These are phyloP conservation scores for Wickerhamomyces chambardii DNA, from an alignment of 805 yeast genomes.

Conservation along the genomic window DNA sequence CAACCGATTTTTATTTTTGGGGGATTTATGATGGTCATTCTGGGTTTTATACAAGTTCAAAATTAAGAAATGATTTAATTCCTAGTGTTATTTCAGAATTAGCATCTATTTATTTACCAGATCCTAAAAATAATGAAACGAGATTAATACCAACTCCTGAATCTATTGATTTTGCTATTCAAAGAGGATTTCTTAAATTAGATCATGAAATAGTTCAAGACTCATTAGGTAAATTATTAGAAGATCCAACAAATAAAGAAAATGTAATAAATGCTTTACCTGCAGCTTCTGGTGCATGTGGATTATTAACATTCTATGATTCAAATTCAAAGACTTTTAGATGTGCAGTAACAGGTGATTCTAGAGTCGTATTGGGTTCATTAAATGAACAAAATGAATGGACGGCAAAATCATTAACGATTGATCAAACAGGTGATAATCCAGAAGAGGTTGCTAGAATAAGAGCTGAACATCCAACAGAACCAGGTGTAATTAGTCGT, in stretches of 20 bases:
- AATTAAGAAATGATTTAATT: conserved; percentile 71
- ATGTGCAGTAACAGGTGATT: conserved; percentile 95
- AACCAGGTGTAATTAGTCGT: conserved; percentile 61
- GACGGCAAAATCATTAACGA: conserved; percentile 80
- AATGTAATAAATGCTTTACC: conserved; percentile 67
- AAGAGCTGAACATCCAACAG: conserved; percentile 84
- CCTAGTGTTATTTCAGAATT: conserved; percentile 71
- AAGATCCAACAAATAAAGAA: conserved; percentile 50
- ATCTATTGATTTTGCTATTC: conserved; percentile 70
- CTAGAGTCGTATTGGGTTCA: conserved; percentile 83
- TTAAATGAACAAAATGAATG: conserved; percentile 57
- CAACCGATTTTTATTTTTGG: conserved; percentile 86
- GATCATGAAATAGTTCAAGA: conserved; percentile 83
- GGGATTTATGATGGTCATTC: conserved; percentile 97
- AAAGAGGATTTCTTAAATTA: conserved; percentile 68
- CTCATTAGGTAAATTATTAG: conserved; percentile 60
- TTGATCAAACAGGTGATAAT: conserved; percentile 93
- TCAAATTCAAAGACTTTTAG: conserved; percentile 60
- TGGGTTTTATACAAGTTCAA: conserved; percentile 91
- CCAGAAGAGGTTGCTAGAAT: conserved; percentile 80
- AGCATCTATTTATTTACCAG: conserved; percentile 52
- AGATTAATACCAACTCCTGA: conserved; percentile 61
- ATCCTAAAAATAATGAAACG: conserved; percentile 31
- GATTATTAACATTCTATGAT: conserved; percentile 80
- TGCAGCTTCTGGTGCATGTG: conserved; percentile 94